Percentiles rank a stretch among this genome's conserved stretches.
Evolutionary conservation across 441 rosid genomes (phyloP).

Genomic region (Euphorbia schlechtendalii): DNA sequence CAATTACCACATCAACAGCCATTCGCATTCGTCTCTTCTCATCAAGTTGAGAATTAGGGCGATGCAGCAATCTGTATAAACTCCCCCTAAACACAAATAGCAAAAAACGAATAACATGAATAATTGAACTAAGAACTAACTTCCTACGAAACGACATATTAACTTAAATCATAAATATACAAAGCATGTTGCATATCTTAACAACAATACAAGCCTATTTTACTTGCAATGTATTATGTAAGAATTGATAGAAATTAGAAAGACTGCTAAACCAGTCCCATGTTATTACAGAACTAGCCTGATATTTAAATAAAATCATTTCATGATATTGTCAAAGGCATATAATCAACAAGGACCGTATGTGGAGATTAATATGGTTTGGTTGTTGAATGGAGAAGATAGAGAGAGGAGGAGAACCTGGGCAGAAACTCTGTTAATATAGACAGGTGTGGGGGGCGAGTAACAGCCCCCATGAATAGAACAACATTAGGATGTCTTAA

Average conservation of each 20-base stretch:
- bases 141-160: not conserved
- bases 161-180: not conserved
- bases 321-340: not conserved
- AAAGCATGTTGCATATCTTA: not conserved
- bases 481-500: conserved; percentile 96
- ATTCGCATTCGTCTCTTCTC: conserved; percentile 84
- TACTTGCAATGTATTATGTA: not conserved
- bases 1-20: conserved; percentile 94
- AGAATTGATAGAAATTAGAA: not conserved
- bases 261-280: not conserved
- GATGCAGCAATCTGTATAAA: conserved; percentile 82
- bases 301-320: not conserved
- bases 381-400: not conserved
- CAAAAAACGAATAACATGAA: not conserved
- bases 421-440: conserved; percentile 93
- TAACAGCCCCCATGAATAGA: conserved; percentile 99
- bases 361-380: not conserved
- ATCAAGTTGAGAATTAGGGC: conserved; percentile 68
- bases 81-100: conserved; percentile 65
- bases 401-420: conserved; percentile 40
- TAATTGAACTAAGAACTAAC: not conserved
- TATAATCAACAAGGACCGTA: not conserved
- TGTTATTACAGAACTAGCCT: not conserved
- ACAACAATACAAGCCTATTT: not conserved
- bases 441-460: conserved; percentile 84